Base-by-base conservation (phyloP, 192 early-diverging fungal genomes). In the Kappamyces sp. region DNA sequence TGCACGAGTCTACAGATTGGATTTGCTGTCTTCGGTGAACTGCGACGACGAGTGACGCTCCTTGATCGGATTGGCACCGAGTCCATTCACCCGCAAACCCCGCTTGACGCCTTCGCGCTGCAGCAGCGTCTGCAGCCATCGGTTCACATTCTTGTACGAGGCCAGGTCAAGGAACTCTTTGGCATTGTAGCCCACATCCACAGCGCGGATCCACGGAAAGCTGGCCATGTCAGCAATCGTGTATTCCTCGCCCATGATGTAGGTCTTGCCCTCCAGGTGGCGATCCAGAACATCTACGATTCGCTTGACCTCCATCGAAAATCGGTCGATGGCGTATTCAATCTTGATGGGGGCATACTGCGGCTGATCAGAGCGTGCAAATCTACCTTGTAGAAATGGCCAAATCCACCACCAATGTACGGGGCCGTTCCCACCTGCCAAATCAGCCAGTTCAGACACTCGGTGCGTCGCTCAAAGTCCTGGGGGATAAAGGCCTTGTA, bases 141-240 rank as follows among this genome's bases (percentile, higher is more conserved):
- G 32, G 34, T 59, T 35, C 9, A 59, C 57, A 40, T 59, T 59
- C 40, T 43, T 47, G 43, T 59, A 59, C 46, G 32, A 31, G 46
- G 46, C n/a, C 8, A 40, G 12, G 46, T 59, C 44, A 32, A 59
- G 43, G 43, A 59, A 59, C 9, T 59, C 57, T 12, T 12, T 40
- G 36, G 57, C 57, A 47, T 61, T 46, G 15, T 61, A 61, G n/a
- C 60, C 60, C 1, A 3, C 42, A 5, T 34, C 60, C 32, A 61
- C 31, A 6, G n/a, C 0, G 37, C 37, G 33, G 37, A 63, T 47
- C 73, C 73, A 75, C 3, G 62, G 41, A 50, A 65, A 78, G 50
- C 60, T 73, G 36, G 60, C 61, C 39, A 73, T 73, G 46, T 78
- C 76, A 12, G 76, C 73, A 53, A 78, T 61, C 23, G 71, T 69